Evolutionary conservation across 306 rosid species (phyloP), one percentile per base, ranked within the genome.

Genomic region (Quercus suber): DNA sequence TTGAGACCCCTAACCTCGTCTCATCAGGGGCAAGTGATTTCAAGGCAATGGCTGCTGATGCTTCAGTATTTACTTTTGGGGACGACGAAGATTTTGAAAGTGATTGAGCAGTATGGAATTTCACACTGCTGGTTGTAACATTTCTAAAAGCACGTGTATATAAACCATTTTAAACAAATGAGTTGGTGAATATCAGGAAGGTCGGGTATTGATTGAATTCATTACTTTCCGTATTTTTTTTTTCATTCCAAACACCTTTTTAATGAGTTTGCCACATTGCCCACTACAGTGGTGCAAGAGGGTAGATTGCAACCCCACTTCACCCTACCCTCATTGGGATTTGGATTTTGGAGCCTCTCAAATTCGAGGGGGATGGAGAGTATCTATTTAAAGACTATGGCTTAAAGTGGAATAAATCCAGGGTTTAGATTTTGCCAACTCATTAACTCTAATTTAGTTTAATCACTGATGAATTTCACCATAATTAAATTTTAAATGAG

Each of bases 41-140:
- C 75, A 93, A 90, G 84, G 91, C 99, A 73, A 91, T 95, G 58
- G 97, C 99, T 20, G 99, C 99, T 3, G 99, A 95, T 88, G 97
- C 97, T 76, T 95, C 99, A 15, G 97, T 92, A 77, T 95, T 95
- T 86, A 72, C 92, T 56, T 95, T 95, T 15, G 98, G 96, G 71
- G 98, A 95, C 79, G 92, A 86, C 67, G 98, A 91, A 78, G 97
- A 92, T 80, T 92, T 93, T 80, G 99, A 95, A 5, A 95, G 97
- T 75, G 99, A 95, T 53, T 90, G 67, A 91, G 55, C 30, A 43
- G 43, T 69, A 68, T 45, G 49, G 61, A 33, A 60, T 12, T 51
- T 75, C 45, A 30, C 58, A 25, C 58, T 51, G 33, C 35, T 43
- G 30, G 13, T 65, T 41, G 23, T 43, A 75, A 73, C 73, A 58